These are phyloP conservation scores for Leptodontidium sp. DNA, from an alignment of 2,329 filamentous ascomycete genomes.

Conservation along the genomic window DNA sequence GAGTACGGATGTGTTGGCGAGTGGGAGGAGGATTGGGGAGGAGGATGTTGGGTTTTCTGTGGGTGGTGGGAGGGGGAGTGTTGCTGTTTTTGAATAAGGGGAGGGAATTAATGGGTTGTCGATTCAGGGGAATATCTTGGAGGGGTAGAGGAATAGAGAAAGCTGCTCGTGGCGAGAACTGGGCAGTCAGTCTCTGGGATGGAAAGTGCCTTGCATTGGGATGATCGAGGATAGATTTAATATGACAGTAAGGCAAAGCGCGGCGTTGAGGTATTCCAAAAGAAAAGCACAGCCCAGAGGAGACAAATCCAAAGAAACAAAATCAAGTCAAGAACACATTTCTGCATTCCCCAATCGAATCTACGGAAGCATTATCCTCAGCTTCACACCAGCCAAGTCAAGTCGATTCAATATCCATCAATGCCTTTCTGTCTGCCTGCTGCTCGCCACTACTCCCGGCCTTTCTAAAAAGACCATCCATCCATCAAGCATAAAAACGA, in stretches of 20 bases:
- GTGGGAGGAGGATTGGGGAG: constrained; percentile 45
- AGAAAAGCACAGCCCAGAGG: neutral
- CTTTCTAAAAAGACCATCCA: constrained; percentile 9
- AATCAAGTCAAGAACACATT: neutral
- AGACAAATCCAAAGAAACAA: neutral
- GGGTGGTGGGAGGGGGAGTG: constrained; percentile 18
- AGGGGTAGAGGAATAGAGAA: no score
- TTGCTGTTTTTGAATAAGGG: constrained; percentile 48
- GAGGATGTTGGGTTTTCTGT: constrained; percentile 44
- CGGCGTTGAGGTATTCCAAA: neutral
- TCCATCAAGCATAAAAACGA: neutral
- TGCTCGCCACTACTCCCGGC: neutral
- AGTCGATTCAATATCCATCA: constrained; percentile 5
- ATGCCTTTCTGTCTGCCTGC: neutral
- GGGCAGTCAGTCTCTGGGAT: no score
- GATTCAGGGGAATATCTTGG: neutral
- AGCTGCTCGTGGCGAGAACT: no score
- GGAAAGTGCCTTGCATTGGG: no score
- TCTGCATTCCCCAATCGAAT: constrained; percentile 3
- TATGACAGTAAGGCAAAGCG: no score
- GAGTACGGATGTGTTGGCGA: constrained; percentile 62
- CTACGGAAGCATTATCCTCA: neutral
- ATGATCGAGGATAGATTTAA: no score
- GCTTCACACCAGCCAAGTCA: neutral
- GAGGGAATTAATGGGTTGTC: constrained; percentile 30